Conservation (phyloP, 768 basidiomycete genomes). For the Tylopilus subfusipes region DNA sequence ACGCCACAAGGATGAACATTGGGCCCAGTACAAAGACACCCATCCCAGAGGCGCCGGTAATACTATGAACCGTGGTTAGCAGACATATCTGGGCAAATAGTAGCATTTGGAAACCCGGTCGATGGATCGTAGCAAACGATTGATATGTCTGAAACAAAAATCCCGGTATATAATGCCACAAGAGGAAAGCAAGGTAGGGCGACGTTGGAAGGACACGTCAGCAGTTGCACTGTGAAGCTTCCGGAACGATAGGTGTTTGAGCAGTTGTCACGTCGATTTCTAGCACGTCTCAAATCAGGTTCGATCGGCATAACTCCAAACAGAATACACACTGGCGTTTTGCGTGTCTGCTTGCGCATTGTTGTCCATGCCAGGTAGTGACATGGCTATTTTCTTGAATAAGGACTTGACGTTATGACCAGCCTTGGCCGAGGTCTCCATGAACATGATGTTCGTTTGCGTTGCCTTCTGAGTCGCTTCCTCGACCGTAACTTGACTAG, state of each 20-base stretch:
- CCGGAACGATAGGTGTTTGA: conserved; percentile 64
- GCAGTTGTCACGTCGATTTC: conserved; percentile 91
- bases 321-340: conserved; percentile 40
- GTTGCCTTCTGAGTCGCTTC: conserved; percentile 91
- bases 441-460: conserved; percentile 93
- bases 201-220: conserved; percentile 33
- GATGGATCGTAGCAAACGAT: conserved; percentile 13
- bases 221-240: conserved; percentile 85
- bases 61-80: conserved; percentile 83
- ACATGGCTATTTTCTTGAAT: conserved; percentile 99
- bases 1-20: conserved; percentile 82
- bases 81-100: conserved; percentile 3
- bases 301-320: neutral
- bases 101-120: conserved; percentile 8
- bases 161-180: conserved; percentile 26
- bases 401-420: conserved; percentile 98
- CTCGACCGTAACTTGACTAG: conserved; percentile 96
- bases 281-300: conserved; percentile 30
- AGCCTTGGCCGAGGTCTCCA: conserved; percentile 99
- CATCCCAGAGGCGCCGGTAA: conserved; percentile 94
- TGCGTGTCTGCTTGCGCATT: conserved; percentile 58
- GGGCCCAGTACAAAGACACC: conserved; percentile 84
- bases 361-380: conserved; percentile 93
- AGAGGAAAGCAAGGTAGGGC: neutral
- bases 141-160: conserved; percentile 26